Evolutionary conservation across 768 basidiomycete genomes (phyloP), one percentile per base, ranked within the genome.

Genomic region (Wakefieldia striispora): DNA sequence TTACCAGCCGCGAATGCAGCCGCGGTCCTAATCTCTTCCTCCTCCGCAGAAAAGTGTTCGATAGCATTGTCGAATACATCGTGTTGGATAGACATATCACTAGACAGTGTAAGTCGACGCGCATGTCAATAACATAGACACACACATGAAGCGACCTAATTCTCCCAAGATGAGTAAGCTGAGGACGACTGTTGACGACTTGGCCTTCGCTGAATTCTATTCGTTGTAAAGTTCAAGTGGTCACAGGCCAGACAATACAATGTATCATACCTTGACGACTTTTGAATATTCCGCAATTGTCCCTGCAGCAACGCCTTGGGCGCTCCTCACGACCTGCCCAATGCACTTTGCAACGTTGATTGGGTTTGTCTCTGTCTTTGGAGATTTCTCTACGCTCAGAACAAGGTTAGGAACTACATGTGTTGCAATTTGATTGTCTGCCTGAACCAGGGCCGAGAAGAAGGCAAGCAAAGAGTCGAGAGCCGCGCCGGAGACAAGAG

Each of bases 1-100:
- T 51, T 59, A 86, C 92, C 92, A 29, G 90, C 90, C 43, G 97
- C 91, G 60, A 97, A 97, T 0, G 97, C 92, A 31, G 95, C 95
- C 31, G 95, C 91, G 29, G 89, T 82, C 39, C 93, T 79, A 13
- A 92, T 77, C 38, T 95, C 91, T 64, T 98, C 95, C 50, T 88
- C 82, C 33, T 89, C 84, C 1, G 83, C 76, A 3, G 77, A 70
- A 64, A 97, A 95, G 51, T 82, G 80, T 12, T 85, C 79, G 36
- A 97, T 81, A 0, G 86, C 77, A 45, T 79, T 76, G 26, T 75
- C 71, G 70, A 97, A 98, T 19, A 91, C 76, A n/a, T 88, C 86
- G 33, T 77, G 72, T 62, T 94, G 87, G 23, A 75, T 75, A 1
- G 86, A 83, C 81, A 98, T 86, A 60, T 98, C 95, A 55, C 95